Conservation (phyloP, 805 yeast species). For the Yarrowia yakushimensis region DNA sequence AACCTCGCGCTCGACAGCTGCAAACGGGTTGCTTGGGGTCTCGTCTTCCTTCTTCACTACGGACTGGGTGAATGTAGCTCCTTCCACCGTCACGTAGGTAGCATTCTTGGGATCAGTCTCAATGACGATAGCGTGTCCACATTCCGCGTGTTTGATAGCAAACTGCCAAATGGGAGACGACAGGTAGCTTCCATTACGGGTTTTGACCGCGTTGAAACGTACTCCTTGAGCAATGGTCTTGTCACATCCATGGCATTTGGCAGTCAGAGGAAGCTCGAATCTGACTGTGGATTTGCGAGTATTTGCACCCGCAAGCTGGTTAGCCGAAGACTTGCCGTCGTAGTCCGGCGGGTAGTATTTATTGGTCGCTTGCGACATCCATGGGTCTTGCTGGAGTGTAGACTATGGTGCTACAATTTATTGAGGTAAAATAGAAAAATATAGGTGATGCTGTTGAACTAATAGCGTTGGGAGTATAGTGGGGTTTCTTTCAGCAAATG, state of each 20-base stretch:
- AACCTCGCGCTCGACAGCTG: neutral
- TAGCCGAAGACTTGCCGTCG: neutral
- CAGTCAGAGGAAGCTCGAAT: conserved; percentile 37
- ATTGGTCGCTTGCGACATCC: conserved; percentile 32
- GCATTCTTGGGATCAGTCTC: conserved; percentile 38
- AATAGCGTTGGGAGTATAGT: too few species aligned
- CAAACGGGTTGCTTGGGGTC: neutral
- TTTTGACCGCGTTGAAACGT: conserved; percentile 38
- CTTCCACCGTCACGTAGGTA: conserved; percentile 27
- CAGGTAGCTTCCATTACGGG: conserved; percentile 34
- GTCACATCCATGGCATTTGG: conserved; percentile 34
- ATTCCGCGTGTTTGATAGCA: conserved; percentile 34
- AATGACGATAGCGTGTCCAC: conserved; percentile 33
- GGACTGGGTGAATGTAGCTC: neutral
- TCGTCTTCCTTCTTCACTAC: neutral
- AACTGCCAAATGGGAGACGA: conserved; percentile 36
- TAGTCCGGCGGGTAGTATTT: conserved; percentile 39
- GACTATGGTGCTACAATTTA: neutral
- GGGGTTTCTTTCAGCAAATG: too few species aligned
- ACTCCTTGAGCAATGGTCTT: conserved; percentile 34
- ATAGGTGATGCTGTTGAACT: too few species aligned
- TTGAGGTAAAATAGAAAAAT: too few species aligned
- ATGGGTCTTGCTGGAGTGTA: neutral
- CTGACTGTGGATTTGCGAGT: conserved; percentile 29
- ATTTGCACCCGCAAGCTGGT: conserved; percentile 35